phyloP scores from a whole-genome alignment of 495 filamentous ascomycete species.

The Beverwykella pulmonaria region DNA sequence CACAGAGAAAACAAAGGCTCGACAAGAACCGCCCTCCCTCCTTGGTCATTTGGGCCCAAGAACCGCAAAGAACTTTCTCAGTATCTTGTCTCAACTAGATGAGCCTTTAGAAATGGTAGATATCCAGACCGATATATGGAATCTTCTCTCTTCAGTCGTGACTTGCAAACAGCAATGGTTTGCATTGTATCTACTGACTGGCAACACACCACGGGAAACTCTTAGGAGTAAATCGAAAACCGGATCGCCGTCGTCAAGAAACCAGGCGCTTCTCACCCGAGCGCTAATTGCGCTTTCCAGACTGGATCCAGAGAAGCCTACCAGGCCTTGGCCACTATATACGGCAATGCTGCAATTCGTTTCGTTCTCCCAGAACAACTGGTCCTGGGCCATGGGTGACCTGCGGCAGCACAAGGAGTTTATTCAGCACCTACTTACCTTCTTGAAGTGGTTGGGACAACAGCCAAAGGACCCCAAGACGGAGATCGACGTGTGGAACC shows the following conservation, averaged over 20 bases:
- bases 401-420: slow-evolving; percentile 74
- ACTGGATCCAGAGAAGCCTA: slow-evolving; percentile 65
- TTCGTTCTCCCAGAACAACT: slow-evolving; percentile 80
- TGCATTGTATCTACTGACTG: slow-evolving; percentile 87
- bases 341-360: slow-evolving; percentile 80
- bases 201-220: slow-evolving; percentile 74
- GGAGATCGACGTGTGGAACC: slow-evolving; percentile 50
- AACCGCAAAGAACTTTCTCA: slow-evolving; percentile 79
- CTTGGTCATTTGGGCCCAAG: slow-evolving; percentile 83
- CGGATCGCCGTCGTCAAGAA: slow-evolving; percentile 50
- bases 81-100: slow-evolving; percentile 75
- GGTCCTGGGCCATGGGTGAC: slow-evolving; percentile 84
- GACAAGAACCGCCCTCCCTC: slow-evolving; percentile 78
- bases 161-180: slow-evolving; percentile 94
- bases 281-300: slow-evolving; percentile 74
- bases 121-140: slow-evolving; percentile 73
- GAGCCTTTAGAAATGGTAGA: slow-evolving; percentile 65
- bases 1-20: slow-evolving; percentile 30
- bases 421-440: slow-evolving; percentile 66
- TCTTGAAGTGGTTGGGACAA: slow-evolving; percentile 62
- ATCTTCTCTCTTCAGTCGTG: slow-evolving; percentile 81
- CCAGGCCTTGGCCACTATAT: slow-evolving; percentile 53
- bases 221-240: slow-evolving; percentile 55
- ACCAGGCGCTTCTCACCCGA: slow-evolving; percentile 68
- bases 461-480: slow-evolving; percentile 41